Evolutionary conservation across 108 stramenopile genomes (phyloP).

Genomic region (Epipyxis sp.): DNA sequence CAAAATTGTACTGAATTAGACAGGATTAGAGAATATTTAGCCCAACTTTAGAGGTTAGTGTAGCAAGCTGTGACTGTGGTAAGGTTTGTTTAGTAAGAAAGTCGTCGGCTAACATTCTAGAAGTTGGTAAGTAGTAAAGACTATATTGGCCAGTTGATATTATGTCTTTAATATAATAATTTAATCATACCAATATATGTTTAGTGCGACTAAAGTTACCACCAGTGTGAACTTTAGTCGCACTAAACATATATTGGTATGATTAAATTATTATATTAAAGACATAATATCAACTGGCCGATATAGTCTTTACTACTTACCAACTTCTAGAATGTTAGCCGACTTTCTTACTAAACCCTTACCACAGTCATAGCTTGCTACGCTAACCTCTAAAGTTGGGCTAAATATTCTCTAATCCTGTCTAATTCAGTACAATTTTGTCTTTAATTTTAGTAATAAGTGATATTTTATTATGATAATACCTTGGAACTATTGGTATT

Average conservation of each 20-base stretch:
- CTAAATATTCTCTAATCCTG: no score
- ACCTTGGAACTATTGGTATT: no score
- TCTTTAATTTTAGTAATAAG: no score
- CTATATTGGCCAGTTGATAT: neutral
- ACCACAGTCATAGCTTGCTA: neutral
- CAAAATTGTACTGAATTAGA: no score
- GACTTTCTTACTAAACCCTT: slow-evolving; percentile 2
- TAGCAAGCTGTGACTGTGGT: neutral
- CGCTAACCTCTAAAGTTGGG: no score
- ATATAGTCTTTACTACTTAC: neutral
- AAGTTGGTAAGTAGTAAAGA: neutral
- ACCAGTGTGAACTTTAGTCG: neutral
- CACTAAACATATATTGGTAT: neutral
- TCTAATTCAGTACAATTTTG: no score
- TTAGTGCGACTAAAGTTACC: slow-evolving; percentile 1
- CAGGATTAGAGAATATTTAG: no score
- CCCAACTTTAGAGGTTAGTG: no score
- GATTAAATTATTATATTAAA: neutral
- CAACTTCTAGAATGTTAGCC: neutral
- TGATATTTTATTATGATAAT: no score
- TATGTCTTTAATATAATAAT: neutral
- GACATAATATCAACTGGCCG: neutral
- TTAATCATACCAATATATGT: neutral
- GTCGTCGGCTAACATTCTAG: neutral
- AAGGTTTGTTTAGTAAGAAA: neutral